phyloP scores from a whole-genome alignment of 192 early-diverging fungal genomes.

The Phycomyces blakesleeanus region DNA sequence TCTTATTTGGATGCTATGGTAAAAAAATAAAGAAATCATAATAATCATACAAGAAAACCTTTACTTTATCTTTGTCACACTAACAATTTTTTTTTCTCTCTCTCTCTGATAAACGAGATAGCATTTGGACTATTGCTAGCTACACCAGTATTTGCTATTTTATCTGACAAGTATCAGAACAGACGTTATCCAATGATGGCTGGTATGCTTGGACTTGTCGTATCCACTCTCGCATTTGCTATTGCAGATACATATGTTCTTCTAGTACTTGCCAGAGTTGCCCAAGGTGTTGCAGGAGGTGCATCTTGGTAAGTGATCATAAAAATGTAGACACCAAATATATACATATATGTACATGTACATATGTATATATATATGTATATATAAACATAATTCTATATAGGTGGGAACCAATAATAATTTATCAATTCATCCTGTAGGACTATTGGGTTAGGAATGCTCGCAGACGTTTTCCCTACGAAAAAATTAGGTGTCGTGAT shows the following conservation, averaged over 20 bases:
- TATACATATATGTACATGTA: too few species aligned
- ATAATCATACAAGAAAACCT: not conserved
- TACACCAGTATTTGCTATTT: constrained; percentile 63
- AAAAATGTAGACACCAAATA: not conserved
- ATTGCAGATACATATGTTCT: constrained; percentile 60
- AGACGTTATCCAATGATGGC: constrained; percentile 73
- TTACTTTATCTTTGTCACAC: not conserved
- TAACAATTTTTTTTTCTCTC: not conserved
- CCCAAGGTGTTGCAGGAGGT: constrained; percentile 70
- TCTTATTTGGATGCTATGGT: constrained; percentile 73
- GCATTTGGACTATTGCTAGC: constrained; percentile 59
- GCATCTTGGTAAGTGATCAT: constrained; percentile 53
- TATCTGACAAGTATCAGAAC: constrained; percentile 69
- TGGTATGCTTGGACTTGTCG: constrained; percentile 60
- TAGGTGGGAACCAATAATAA: too few species aligned
- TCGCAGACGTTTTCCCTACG: constrained; percentile 66
- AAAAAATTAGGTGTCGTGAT: constrained; percentile 66
- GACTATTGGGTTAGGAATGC: constrained; percentile 67
- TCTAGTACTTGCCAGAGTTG: constrained; percentile 64
- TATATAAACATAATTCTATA: too few species aligned
- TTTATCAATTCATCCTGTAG: constrained; percentile 28
- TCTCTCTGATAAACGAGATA: too few species aligned
- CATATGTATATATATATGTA: too few species aligned
- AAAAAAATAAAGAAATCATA: constrained; percentile 2
- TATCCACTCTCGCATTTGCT: constrained; percentile 63